phyloP scores from a whole-genome alignment of 1,139 yeast species.

The Zygotorulaspora mrakii region DNA sequence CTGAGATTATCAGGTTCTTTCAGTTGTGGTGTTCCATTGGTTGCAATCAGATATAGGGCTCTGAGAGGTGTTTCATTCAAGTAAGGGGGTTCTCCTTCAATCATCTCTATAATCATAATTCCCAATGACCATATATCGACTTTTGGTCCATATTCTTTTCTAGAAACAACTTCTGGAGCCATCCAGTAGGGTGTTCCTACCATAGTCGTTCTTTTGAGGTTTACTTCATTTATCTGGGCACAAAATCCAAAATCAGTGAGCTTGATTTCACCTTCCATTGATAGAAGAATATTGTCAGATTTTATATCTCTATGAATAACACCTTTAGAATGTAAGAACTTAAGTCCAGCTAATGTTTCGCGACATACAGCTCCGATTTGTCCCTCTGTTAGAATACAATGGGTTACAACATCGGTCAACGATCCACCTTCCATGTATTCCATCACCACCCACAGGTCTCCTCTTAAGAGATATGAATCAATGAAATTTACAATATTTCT shows the following conservation, averaged over 20 bases:
- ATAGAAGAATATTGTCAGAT: conserved; percentile 83
- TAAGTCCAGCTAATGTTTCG: conserved; percentile 81
- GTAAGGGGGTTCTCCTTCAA: conserved; percentile 98
- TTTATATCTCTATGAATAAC: conserved; percentile 96
- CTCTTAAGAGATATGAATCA: conserved; percentile 69
- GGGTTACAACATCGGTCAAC: conserved; percentile 90
- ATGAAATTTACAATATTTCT: conserved; percentile 89
- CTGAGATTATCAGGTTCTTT: conserved; percentile 85
- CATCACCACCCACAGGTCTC: conserved; percentile 94
- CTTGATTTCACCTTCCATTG: conserved; percentile 83
- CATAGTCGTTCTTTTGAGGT: conserved; percentile 89
- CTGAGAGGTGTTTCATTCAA: conserved; percentile 87
- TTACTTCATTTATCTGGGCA: conserved; percentile 88
- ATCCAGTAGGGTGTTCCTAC: conserved; percentile 99
- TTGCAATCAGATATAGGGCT: conserved; percentile 88
- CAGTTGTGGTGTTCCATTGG: conserved; percentile 91
- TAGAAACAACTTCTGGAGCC: conserved; percentile 97
- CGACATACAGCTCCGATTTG: conserved; percentile 96
- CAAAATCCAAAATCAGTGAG: conserved; percentile 81
- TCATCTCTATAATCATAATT: conserved; percentile 97
- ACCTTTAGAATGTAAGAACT: conserved; percentile 86
- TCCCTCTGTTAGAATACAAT: conserved; percentile 93
- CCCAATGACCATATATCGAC: conserved; percentile 98
- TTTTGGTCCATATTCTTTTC: conserved; percentile 94
- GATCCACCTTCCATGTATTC: conserved; percentile 99